phyloP scores from a whole-genome alignment of 495 filamentous ascomycete genomes.

The Sphaerosporella brunnea region DNA sequence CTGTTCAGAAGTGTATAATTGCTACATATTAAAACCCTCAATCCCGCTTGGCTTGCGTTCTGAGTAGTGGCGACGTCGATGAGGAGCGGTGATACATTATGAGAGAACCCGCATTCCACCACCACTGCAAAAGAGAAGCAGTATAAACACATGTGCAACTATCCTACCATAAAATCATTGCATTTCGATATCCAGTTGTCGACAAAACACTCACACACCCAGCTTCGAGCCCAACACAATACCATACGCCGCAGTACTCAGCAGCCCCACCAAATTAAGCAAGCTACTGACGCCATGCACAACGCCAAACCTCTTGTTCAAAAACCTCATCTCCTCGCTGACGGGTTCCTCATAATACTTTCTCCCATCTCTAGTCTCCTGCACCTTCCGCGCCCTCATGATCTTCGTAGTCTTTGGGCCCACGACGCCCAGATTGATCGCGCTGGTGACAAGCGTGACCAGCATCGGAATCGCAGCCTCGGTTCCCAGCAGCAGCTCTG shows the following conservation, averaged over 20 bases:
- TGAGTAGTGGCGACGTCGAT: too few relatives aligned
- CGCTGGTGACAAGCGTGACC: conserved; percentile 41
- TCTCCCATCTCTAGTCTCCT: conserved; percentile 68
- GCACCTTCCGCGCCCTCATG: conserved; percentile 49
- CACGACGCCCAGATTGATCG: conserved; percentile 49
- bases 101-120: too few relatives aligned
- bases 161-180: too few relatives aligned
- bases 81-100: too few relatives aligned
- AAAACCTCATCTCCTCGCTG: conserved; percentile 56
- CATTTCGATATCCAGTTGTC: too few relatives aligned
- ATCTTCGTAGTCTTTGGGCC: conserved; percentile 53
- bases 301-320: conserved; percentile 64
- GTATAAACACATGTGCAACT: too few relatives aligned
- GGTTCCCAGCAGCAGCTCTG: not conserved
- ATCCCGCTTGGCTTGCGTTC: too few relatives aligned
- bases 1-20: too few relatives aligned
- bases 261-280: conserved; percentile 50
- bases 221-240: conserved; percentile 33
- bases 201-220: not conserved
- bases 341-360: conserved; percentile 52
- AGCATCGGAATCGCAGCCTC: conserved; percentile 32
- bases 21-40: too few relatives aligned
- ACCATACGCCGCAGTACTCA: conserved; percentile 57
- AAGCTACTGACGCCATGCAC: conserved; percentile 64
- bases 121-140: too few relatives aligned